These are phyloP conservation scores for Aspergillus latus DNA, from an alignment of 2,329 filamentous ascomycete species.

Conservation along the genomic window DNA sequence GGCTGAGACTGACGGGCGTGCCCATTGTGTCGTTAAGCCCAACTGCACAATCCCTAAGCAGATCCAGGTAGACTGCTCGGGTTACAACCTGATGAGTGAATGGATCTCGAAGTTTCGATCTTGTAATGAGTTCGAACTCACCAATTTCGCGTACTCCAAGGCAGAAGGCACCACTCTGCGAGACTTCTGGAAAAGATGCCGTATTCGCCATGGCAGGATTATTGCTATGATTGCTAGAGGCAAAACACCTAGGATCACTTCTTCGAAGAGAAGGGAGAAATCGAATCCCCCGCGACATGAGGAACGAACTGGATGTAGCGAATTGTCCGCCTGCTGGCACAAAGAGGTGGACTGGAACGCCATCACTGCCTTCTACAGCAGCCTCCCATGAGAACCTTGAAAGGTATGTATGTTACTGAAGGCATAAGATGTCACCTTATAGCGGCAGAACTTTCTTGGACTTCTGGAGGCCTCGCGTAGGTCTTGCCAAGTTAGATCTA, in stretches of 20 bases:
- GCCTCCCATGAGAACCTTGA: slow-evolving; percentile 19
- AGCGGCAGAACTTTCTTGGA: not conserved
- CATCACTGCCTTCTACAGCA: slow-evolving; percentile 29
- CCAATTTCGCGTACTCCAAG: slow-evolving; percentile 35
- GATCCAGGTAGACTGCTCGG: slow-evolving; percentile 31
- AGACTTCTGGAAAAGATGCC: slow-evolving; percentile 35
- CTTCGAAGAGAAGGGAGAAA: slow-evolving; percentile 50
- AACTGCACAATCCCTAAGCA: slow-evolving; percentile 38
- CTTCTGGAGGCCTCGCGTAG: not conserved
- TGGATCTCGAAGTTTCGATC: not conserved
- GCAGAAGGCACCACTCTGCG: slow-evolving; percentile 37
- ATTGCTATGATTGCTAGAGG: slow-evolving; percentile 39
- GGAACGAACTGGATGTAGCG: slow-evolving; percentile 33
- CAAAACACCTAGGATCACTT: slow-evolving; percentile 40
- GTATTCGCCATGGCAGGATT: slow-evolving; percentile 35
- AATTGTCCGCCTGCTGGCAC: slow-evolving; percentile 38
- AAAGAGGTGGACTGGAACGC: slow-evolving; percentile 23
- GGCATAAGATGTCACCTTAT: slow-evolving; percentile 5
- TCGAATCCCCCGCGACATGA: slow-evolving; percentile 44
- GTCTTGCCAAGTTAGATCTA: not conserved
- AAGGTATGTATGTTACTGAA: not conserved
- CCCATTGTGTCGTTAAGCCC: slow-evolving; percentile 39
- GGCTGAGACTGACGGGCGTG: slow-evolving; percentile 27
- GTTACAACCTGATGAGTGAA: not conserved
- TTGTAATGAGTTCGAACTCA: slow-evolving; percentile 25